These are phyloP conservation scores for Prunus yedoensis DNA, from an alignment of 331 rosid genomes.

Conservation along the genomic window DNA sequence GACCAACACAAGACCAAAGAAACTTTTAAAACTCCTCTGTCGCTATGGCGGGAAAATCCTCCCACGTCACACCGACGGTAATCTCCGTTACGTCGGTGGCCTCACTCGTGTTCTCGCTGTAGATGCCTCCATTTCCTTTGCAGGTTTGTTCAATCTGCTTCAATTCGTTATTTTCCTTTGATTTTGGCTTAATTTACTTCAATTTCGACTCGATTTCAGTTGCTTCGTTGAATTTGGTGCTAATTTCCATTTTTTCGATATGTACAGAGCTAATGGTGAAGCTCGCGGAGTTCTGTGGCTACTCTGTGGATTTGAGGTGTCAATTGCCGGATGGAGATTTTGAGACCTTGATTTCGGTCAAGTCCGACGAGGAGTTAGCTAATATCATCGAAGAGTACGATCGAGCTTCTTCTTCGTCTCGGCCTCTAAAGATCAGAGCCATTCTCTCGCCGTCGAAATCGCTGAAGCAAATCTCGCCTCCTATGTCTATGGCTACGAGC, in stretches of 20 bases:
- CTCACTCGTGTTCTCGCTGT: constrained; percentile 73
- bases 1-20: constrained; percentile 21
- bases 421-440: constrained; percentile 60
- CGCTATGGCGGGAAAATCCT: constrained; percentile 91
- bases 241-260: background rate
- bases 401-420: constrained; percentile 44
- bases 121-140: constrained; percentile 49
- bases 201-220: background rate
- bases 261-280: constrained; percentile 62
- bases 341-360: constrained; percentile 71
- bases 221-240: background rate
- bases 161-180: background rate
- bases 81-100: constrained; percentile 86
- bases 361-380: constrained; percentile 66
- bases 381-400: constrained; percentile 62
- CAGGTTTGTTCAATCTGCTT: constrained; percentile 41
- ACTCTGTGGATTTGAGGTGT: constrained; percentile 54
- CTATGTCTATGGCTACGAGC: constrained; percentile 45
- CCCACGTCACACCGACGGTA: constrained; percentile 70
- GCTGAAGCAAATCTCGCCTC: constrained; percentile 49
- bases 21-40: constrained; percentile 57
- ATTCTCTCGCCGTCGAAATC: constrained; percentile 52
- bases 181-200: background rate
- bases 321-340: constrained; percentile 71
- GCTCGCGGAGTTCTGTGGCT: constrained; percentile 65